Evolutionary conservation across 805 yeast species (phyloP), one percentile per base, ranked within the genome.

Genomic region (Alloascoidea africana): DNA sequence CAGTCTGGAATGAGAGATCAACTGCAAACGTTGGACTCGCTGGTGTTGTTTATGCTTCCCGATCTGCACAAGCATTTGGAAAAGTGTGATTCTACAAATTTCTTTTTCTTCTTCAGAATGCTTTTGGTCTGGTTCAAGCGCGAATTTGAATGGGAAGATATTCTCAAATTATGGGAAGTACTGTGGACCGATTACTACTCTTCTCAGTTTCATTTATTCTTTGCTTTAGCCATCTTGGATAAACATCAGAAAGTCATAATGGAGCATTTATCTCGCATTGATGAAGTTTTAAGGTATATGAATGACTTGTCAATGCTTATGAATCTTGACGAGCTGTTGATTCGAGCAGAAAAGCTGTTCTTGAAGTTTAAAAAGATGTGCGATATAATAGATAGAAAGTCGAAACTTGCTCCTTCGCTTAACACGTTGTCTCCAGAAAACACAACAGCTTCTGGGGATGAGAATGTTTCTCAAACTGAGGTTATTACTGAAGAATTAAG

Each of bases 51-150:
- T 44, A 80, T 89, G 91, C 60, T 86, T 35, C 98, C 98, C 1
- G 68, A 76, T 37, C 60, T 91, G 37, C 86, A 80, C 53, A 63
- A 74, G 17, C 97, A 91, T 55, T 62, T 91, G 44, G 87, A 74
- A 38, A 75, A 77, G 52, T 85, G 95, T 50, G 96, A 87, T 46
- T 78, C 95, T 2, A 81, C 77, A 18, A 87, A 91, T 52, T 65
- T 91, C 43, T 91, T 91, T 53, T 91, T 91, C 65, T 86, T 87
- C 49, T 91, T 91, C 63, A 65, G 97, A 42, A 89, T 91, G 97
- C 60, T 91, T 13, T 62, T 91, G 32, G 96, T 91, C 2, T 87
- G 96, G 95, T 91, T 71, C 54, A 91, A 91, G 54, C 71, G 98
- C 36, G 98, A 91, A 51, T 78, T 91, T 44, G 69, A 67, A 17